Base-by-base conservation (phyloP, 768 basidiomycete species). In the Collybia mongolica region DNA sequence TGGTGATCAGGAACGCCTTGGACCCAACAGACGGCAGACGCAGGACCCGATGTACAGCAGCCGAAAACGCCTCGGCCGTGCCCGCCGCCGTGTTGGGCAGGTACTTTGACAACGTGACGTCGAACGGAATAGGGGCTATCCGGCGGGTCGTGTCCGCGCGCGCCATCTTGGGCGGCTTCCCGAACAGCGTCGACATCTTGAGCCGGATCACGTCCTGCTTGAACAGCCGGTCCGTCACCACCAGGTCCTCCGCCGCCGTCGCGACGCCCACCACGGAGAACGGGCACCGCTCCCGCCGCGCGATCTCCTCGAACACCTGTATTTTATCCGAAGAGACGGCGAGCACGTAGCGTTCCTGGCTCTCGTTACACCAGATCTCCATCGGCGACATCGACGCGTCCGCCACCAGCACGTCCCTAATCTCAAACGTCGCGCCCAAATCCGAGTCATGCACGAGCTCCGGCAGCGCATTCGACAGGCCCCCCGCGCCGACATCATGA, bases 281-380 rank as follows among this genome's bases (percentile, higher is more conserved):
- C 0, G 95, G 96, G 64, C 93, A 96, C 45, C 97, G 76, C 65
- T 99, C 97, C 58, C 97, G 80, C 63, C 78, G 77, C 2, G 92
- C 92, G 39, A 98, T 86, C 11, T 59, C 70, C 59, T 84, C 83
- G 68, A 99, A 98, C 4, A 71, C 66, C 2, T 70, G 66, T 18
- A 84, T 72, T 50, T 79, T 80, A 47, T 80, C 76, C 2, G 83
- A 81, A 0, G 82, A 81, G 52, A 99, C 80, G 7, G 97, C 97
- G 24, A 98, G 79, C 23, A 98, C 97, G 64, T 98, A 99, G 35
- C 97, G 86, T 62, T 98, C 97, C 72, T 98, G 97, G 56, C 86
- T 89, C 70, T 99, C 97, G 69, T 99, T 99, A 65, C 97, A 98
- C 97, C 97, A 99, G 44, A 98, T 98, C 71, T 98, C 96, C 96